Conservation (phyloP, 2,329 filamentous ascomycete genomes). For the Pestalotiopsis sp. region DNA sequence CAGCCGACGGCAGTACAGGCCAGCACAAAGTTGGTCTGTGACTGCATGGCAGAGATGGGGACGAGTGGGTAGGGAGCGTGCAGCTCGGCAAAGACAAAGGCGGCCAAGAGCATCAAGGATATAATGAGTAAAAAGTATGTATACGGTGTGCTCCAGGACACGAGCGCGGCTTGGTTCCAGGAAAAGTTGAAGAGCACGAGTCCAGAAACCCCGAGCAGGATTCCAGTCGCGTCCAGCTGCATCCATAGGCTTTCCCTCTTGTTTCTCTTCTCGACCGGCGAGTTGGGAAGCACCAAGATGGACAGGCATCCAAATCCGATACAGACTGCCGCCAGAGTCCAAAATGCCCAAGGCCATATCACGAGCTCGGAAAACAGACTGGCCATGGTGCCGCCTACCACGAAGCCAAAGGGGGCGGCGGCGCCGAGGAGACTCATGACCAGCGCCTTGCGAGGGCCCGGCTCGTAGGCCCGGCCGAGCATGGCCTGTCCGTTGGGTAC, state of each 20-base stretch:
- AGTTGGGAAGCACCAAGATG: conserved; percentile 28
- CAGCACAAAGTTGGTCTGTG: conserved; percentile 51
- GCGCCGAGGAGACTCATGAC: conserved; percentile 35
- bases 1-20: conserved; percentile 50
- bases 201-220: conserved; percentile 48
- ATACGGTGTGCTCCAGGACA: conserved; percentile 56
- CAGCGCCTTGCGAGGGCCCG: conserved; percentile 35
- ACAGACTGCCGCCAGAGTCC: conserved; percentile 27
- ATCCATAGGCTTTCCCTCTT: conserved; percentile 23
- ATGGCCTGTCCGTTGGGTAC: conserved; percentile 59
- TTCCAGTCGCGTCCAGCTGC: conserved; percentile 31
- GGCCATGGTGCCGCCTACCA: conserved; percentile 31
- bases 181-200: conserved; percentile 61
- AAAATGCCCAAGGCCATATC: conserved; percentile 35
- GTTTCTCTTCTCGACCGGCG: conserved; percentile 18
- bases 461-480: conserved; percentile 49
- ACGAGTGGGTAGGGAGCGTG: conserved; percentile 51
- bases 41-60: conserved; percentile 50
- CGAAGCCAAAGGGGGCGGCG: conserved; percentile 33
- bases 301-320: conserved; percentile 26
- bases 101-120: conserved; percentile 49
- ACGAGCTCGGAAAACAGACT: conserved; percentile 26
- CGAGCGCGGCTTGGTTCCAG: conserved; percentile 60
- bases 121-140: conserved; percentile 52
- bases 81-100: conserved; percentile 57